phyloP scores from a whole-genome alignment of 768 basidiomycete species.

The Hortiboletus campestris region DNA sequence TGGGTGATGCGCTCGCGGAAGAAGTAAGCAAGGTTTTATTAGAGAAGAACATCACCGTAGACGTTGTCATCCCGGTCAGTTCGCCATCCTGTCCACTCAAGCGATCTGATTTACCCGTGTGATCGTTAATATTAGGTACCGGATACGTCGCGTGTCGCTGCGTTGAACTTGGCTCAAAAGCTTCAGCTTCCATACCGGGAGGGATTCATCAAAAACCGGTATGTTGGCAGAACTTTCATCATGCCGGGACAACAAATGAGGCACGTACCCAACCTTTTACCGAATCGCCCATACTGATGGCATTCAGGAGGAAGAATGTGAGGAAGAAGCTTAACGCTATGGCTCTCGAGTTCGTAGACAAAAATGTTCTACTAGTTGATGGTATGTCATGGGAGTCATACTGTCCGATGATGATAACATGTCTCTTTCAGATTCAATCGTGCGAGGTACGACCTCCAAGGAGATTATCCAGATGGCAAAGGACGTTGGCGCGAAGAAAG shows the following conservation, averaged over 20 bases:
- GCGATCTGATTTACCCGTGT: not conserved
- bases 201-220: conserved; percentile 98
- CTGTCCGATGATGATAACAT: not conserved
- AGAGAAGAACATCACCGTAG: conserved; percentile 68
- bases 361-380: conserved; percentile 94
- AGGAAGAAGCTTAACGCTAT: conserved; percentile 95
- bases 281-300: conserved; percentile 1
- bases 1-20: conserved; percentile 93
- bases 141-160: conserved; percentile 95
- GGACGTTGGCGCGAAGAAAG: conserved; percentile 95
- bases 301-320: conserved; percentile 82
- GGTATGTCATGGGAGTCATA: conserved; percentile 45
- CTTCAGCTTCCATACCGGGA: conserved; percentile 90
- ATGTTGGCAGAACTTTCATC: conserved; percentile 97
- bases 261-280: conserved; percentile 34
- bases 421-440: conserved; percentile 79
- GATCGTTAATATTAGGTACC: conserved; percentile 59
- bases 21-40: conserved; percentile 76
- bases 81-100: not conserved
- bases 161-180: conserved; percentile 91
- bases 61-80: conserved; percentile 92
- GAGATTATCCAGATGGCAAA: conserved; percentile 99
- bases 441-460: conserved; percentile 96
- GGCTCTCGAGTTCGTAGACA: conserved; percentile 92
- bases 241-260: conserved; percentile 99